Evolutionary conservation across 2,329 filamentous ascomycete species (phyloP), one percentile per base, ranked within the genome.

Genomic region (Davidsoniella eucalypti): DNA sequence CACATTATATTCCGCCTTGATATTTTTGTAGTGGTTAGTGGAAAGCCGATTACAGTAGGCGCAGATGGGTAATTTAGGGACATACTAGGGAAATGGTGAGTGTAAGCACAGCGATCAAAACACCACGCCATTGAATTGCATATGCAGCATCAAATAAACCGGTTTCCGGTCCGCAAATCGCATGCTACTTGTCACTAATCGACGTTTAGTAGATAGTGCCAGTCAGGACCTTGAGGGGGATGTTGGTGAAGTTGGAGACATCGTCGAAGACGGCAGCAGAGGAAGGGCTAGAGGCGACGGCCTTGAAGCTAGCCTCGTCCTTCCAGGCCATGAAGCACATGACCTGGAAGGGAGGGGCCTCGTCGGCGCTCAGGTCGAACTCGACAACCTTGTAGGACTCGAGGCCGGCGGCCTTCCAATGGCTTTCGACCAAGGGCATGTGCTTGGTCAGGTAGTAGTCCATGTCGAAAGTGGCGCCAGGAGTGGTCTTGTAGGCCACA

Each of bases 381-480:
- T 61, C 50, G 18, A 57, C 56, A 39, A 65, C 58, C 45, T 57
- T 58, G 62, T 61, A 65, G 51, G 55, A 55, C 58, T 62, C 62
- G 3, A 73, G 58, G 39, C 70, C 70, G 46, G 60, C 56, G 1
- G 57, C 52, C 1, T 49, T 54, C 69, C 69, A 72, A 23, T 56
- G 54, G 44, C 64, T 60, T 25, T 58, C 53, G 14, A 66, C 66
- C 2, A 73, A 58, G 1, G 66, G 63, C 65, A 73, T 69, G 61
- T 73, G 70, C 17, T 54, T 64, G 2, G 56, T 50, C 37, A 71
- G 57, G 57, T 72, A 74, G 64, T 73, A 73, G 33, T 69, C 62
- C 55, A 70, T 60, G 60, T 73, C 59, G 61, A 73, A 73, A 53
- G 60, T 61, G 37, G 59, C 39, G 25, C 29, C 38, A 9, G 51